Percentiles rank a stretch among this genome's conserved stretches.
phyloP scores from a whole-genome alignment of 2,329 filamentous ascomycete species.

The Apiospora malaysiana region DNA sequence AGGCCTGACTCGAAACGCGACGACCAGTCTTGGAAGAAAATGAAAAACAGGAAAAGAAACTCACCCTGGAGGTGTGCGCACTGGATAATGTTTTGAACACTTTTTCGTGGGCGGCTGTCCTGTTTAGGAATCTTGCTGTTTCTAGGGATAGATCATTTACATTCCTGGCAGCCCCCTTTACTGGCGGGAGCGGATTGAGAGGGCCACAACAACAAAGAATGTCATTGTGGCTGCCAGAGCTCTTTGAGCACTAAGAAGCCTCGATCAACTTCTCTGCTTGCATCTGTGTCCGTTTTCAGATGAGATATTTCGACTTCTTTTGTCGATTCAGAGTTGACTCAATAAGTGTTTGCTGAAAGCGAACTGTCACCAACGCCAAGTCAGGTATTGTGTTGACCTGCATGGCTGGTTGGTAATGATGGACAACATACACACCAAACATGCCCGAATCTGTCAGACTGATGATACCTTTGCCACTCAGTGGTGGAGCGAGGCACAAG shows the following conservation, averaged over 20 bases:
- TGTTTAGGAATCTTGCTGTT: slow-evolving; percentile 16
- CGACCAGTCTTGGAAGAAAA: not conserved
- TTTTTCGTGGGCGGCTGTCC: not conserved
- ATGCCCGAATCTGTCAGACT: not conserved
- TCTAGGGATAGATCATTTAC: slow-evolving; percentile 11
- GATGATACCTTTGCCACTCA: no score
- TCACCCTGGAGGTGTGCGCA: slow-evolving; percentile 12
- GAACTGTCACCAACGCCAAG: not conserved
- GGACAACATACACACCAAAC: not conserved
- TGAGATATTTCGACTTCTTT: not conserved
- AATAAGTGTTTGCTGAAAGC: not conserved
- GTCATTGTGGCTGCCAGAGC: slow-evolving; percentile 3
- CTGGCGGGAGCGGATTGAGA: slow-evolving; percentile 15
- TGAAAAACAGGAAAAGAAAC: not conserved
- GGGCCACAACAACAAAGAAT: slow-evolving; percentile 6
- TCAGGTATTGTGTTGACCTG: not conserved
- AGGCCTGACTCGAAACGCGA: slow-evolving; percentile 9
- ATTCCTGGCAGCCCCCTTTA: slow-evolving; percentile 10
- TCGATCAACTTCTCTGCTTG: not conserved
- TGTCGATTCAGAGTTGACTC: not conserved
- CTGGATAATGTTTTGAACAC: not conserved
- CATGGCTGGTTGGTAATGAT: not conserved
- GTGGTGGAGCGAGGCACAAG: not conserved
- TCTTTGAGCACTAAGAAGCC: not conserved
- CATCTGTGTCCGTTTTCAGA: slow-evolving; percentile 10